These are phyloP conservation scores for Primulina eburnea DNA, from an alignment of 257 asterid genomes.

Conservation along the genomic window DNA sequence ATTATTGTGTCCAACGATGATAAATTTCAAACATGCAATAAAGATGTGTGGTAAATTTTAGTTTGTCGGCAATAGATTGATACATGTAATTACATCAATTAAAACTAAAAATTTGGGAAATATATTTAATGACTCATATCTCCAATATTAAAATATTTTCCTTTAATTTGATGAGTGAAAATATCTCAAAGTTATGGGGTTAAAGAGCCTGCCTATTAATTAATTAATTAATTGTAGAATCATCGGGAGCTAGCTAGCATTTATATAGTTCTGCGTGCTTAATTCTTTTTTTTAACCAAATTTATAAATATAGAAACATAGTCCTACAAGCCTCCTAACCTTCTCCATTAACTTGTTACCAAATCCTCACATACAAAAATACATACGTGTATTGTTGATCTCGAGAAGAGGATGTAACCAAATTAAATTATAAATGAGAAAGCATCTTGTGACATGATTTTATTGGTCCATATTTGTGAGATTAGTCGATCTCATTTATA, in stretches of 20 bases:
- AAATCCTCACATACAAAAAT: not conserved
- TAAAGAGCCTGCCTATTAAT: slow-evolving; percentile 15
- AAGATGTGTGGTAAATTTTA: not conserved
- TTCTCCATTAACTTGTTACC: not conserved
- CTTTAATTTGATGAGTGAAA: slow-evolving; percentile 15
- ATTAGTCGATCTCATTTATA: too few relatives aligned
- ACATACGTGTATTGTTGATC: too few relatives aligned
- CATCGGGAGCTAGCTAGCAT: slow-evolving; percentile 3
- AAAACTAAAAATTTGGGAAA: too few relatives aligned
- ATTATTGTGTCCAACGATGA: not conserved
- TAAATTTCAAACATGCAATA: not conserved
- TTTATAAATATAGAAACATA: not conserved
- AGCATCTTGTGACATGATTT: too few relatives aligned
- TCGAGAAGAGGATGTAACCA: too few relatives aligned
- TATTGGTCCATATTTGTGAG: too few relatives aligned
- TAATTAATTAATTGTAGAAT: slow-evolving; percentile 13
- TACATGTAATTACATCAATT: too few relatives aligned
- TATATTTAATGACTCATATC: too few relatives aligned
- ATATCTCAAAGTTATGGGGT: slow-evolving; percentile 23
- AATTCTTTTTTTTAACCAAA: not conserved
- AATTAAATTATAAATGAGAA: too few relatives aligned
- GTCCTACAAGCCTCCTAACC: slow-evolving; percentile 7
- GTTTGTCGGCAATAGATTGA: too few relatives aligned
- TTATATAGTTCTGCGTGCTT: slow-evolving; percentile 7
- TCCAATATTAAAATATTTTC: slow-evolving; percentile 4